These are phyloP conservation scores for Lactarius akahatsu DNA, from an alignment of 768 basidiomycete species.

Conservation along the genomic window DNA sequence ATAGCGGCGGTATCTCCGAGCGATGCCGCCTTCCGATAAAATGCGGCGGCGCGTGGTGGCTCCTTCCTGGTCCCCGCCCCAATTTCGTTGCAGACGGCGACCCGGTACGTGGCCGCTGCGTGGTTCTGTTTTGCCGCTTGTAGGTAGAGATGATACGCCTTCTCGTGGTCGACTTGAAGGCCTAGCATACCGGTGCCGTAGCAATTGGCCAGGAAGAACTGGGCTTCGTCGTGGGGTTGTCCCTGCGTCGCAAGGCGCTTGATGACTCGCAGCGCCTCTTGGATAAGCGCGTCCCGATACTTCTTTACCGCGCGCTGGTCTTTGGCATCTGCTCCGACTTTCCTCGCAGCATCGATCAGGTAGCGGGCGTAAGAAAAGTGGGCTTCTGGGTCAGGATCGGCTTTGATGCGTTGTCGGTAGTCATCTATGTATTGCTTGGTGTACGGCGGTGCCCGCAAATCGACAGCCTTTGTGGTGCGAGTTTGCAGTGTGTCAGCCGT, in stretches of 20 bases:
- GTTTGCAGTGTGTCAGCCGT: slow-evolving; percentile 57
- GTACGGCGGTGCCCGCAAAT: slow-evolving; percentile 79
- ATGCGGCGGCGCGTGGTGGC: slow-evolving; percentile 83
- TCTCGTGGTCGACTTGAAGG: slow-evolving; percentile 95
- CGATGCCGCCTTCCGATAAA: slow-evolving; percentile 95
- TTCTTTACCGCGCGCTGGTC: slow-evolving; percentile 85
- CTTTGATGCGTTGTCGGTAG: slow-evolving; percentile 95
- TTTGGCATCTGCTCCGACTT: slow-evolving; percentile 69
- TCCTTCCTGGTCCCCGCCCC: slow-evolving; percentile 94
- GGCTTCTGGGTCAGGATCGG: slow-evolving; percentile 96
- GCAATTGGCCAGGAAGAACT: slow-evolving; percentile 98
- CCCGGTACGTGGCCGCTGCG: slow-evolving; percentile 90
- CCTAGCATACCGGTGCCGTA: slow-evolving; percentile 94
- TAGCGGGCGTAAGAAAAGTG: slow-evolving; percentile 99
- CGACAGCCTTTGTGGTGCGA: slow-evolving; percentile 76
- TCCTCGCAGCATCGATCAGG: slow-evolving; percentile 95
- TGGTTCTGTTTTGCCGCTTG: slow-evolving; percentile 98
- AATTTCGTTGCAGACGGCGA: slow-evolving; percentile 98
- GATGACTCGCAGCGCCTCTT: slow-evolving; percentile 88
- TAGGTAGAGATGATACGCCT: slow-evolving; percentile 94
- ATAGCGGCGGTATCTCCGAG: slow-evolving; percentile 96
- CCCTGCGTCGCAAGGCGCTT: slow-evolving; percentile 91
- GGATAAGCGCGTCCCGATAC: slow-evolving; percentile 84
- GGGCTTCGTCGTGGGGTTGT: slow-evolving; percentile 91
- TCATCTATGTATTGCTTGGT: slow-evolving; percentile 97